phyloP scores from a whole-genome alignment of 1,284 basidiomycete genomes.

The Moniliophthora roreri region DNA sequence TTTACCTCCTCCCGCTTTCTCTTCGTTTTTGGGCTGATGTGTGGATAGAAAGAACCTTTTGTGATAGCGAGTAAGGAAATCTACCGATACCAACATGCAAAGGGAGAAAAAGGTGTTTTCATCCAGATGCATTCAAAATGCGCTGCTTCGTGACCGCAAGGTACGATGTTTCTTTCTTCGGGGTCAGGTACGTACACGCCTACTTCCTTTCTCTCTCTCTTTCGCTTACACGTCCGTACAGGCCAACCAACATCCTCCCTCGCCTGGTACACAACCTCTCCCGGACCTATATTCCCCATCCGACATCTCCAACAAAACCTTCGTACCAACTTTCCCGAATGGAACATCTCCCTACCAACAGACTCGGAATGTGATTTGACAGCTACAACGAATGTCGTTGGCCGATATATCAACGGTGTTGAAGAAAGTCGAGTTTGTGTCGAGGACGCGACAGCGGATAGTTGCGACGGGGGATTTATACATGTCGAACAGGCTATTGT shows the following conservation, averaged over 20 bases:
- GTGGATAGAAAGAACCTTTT: conserved; percentile 28
- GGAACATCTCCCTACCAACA: conserved; percentile 37
- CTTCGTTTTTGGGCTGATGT: not conserved
- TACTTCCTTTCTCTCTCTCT: not conserved
- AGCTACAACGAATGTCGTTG: conserved; percentile 43
- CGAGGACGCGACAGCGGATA: conserved; percentile 21
- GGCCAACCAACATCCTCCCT: conserved; percentile 18
- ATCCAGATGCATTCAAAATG: conserved; percentile 46
- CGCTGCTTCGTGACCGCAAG: conserved; percentile 30
- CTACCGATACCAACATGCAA: conserved; percentile 34
- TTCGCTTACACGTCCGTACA: conserved; percentile 3
- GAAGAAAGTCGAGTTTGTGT: conserved; percentile 30
- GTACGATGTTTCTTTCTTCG: conserved; percentile 41
- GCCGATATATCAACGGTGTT: conserved; percentile 39
- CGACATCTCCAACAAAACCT: conserved; percentile 34
- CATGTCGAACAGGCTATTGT: conserved; percentile 39
- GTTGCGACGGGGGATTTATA: conserved; percentile 37
- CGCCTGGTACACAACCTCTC: conserved; percentile 22
- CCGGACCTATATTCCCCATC: conserved; percentile 32
- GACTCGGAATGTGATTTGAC: conserved; percentile 37
- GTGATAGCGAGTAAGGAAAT: conserved; percentile 35
- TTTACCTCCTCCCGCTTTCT: not conserved
- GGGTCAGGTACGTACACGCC: conserved; percentile 35
- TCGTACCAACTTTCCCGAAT: conserved; percentile 28
- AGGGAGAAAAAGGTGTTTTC: conserved; percentile 40